Percentiles rank a stretch among this genome's conserved stretches.
phyloP scores from a whole-genome alignment of 2,329 filamentous ascomycete genomes.

The Colletotrichum sp. region DNA sequence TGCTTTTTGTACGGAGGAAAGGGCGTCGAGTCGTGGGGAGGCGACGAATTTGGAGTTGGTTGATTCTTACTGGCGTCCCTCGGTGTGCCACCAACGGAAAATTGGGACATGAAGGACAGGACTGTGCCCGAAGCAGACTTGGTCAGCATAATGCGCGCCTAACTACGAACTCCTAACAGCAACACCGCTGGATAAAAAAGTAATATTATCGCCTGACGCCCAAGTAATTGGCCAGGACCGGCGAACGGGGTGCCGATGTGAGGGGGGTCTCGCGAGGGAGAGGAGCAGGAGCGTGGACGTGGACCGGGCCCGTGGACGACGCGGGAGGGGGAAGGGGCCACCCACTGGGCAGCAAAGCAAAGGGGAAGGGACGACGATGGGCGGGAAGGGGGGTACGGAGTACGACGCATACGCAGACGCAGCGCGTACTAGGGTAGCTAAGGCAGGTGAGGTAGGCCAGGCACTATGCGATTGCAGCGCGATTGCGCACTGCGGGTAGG shows the following conservation, averaged over 20 bases:
- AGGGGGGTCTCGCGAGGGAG: neutral
- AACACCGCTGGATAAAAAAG: neutral
- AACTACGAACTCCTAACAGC: neutral
- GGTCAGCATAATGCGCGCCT: conserved; percentile 17
- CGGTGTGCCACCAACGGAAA: conserved; percentile 67
- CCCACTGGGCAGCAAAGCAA: neutral
- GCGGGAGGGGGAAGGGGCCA: neutral
- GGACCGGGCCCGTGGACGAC: neutral
- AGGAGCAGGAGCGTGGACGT: neutral
- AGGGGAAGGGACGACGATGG: neutral
- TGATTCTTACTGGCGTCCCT: conserved; percentile 40
- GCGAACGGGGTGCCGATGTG: neutral
- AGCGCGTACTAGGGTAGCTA: neutral
- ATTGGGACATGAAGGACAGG: conserved; percentile 86
- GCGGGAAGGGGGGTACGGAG: neutral
- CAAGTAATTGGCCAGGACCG: conserved; percentile 18
- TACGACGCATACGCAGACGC: neutral
- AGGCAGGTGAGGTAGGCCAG: neutral
- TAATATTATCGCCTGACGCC: conserved; percentile 13
- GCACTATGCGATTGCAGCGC: neutral
- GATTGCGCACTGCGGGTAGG: neutral
- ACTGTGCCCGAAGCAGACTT: conserved; percentile 55
- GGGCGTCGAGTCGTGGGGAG: conserved; percentile 38
- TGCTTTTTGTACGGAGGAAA: conserved; percentile 22
- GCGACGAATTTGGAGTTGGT: conserved; percentile 50